Evolutionary conservation across 768 basidiomycete genomes (phyloP).

Genomic region (Dictyophora rubrovolvata): DNA sequence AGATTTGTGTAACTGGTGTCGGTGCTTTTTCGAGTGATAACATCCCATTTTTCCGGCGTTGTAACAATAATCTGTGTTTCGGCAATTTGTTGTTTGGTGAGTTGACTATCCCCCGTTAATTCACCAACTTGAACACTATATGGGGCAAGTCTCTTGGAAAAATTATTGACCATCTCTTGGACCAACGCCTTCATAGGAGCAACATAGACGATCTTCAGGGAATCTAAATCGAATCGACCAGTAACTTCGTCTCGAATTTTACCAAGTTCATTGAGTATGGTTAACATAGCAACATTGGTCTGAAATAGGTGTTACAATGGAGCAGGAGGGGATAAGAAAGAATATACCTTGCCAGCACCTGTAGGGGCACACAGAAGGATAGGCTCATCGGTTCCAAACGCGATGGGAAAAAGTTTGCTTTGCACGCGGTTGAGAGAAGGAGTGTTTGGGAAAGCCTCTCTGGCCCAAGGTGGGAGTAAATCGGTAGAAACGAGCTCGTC

Average conservation of each 20-base stretch:
- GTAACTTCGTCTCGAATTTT: constrained; percentile 81
- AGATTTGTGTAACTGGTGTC: constrained; percentile 96
- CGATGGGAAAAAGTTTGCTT: constrained; percentile 84
- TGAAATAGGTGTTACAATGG: constrained; percentile 24
- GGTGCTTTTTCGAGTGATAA: constrained; percentile 95
- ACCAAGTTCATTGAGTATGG: constrained; percentile 81
- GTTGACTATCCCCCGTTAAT: constrained; percentile 93
- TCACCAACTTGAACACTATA: constrained; percentile 85
- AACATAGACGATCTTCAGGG: constrained; percentile 95
- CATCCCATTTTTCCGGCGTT: constrained; percentile 99
- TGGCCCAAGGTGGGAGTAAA: constrained; percentile 76
- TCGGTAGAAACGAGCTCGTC: constrained; percentile 65
- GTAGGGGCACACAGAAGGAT: constrained; percentile 95
- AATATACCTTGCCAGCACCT: constrained; percentile 88
- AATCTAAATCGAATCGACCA: constrained; percentile 70
- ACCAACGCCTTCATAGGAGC: constrained; percentile 99
- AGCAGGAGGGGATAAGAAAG: background rate
- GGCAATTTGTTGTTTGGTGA: constrained; percentile 95
- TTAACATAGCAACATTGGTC: constrained; percentile 98
- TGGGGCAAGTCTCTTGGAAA: constrained; percentile 58
- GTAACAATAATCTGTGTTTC: constrained; percentile 98
- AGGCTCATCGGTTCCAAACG: constrained; percentile 92
- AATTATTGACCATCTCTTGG: constrained; percentile 98
- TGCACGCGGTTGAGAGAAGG: constrained; percentile 82
- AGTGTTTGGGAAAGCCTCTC: constrained; percentile 64